These are phyloP conservation scores for Leptodontidium sp. DNA, from an alignment of 2,329 filamentous ascomycete species.

Conservation along the genomic window DNA sequence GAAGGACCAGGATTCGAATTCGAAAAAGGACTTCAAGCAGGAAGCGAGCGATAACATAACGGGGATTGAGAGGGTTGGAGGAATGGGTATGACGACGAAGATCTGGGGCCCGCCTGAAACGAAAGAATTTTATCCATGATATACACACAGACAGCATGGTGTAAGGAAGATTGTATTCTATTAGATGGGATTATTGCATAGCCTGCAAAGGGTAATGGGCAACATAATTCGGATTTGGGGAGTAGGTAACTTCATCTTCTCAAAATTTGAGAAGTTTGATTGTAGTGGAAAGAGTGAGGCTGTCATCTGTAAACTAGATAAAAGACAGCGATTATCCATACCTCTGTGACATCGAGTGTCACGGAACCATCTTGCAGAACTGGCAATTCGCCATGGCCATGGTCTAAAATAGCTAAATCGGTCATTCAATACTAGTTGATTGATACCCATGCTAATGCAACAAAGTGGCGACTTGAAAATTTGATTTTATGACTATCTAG, in stretches of 20 bases:
- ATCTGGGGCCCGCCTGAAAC: conserved; percentile 20
- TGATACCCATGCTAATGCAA: not conserved
- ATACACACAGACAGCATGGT: not conserved
- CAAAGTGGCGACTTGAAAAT: conserved; percentile 3
- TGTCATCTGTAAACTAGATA: not conserved
- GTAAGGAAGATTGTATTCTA: not conserved
- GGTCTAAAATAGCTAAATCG: not conserved
- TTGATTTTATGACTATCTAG: not conserved
- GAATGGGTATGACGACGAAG: conserved; percentile 22
- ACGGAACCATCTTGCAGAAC: not conserved
- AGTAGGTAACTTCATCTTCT: not conserved
- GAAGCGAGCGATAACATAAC: not conserved
- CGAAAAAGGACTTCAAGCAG: conserved; percentile 11
- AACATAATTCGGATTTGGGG: not conserved
- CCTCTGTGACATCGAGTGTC: not conserved
- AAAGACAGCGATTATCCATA: not conserved
- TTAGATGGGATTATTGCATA: not conserved
- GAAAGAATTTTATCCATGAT: conserved; percentile 17
- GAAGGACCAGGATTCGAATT: conserved; percentile 10
- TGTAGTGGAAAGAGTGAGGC: not conserved
- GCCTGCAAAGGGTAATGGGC: not conserved
- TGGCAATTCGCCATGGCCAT: not conserved
- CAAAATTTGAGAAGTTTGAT: not conserved
- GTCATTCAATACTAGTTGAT: not conserved
- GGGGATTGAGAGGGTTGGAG: conserved; percentile 6